Evolutionary conservation across 2,329 filamentous ascomycete genomes (phyloP).

Genomic region (Botryosphaeria dothidea): DNA sequence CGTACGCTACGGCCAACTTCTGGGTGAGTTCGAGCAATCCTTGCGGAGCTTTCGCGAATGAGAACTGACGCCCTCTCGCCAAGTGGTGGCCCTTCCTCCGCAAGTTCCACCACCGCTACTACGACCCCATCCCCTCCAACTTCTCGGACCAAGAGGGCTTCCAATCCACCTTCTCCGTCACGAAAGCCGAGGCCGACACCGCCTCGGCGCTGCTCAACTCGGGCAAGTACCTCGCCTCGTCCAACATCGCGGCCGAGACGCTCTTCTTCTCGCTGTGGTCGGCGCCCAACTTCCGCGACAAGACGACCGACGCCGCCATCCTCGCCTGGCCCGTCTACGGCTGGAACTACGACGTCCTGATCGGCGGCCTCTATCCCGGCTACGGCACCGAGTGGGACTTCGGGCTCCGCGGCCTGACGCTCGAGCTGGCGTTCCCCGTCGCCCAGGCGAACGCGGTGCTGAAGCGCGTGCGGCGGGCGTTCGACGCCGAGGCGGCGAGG

Average conservation of each 20-base stretch:
- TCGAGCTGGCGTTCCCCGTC: conserved; percentile 56
- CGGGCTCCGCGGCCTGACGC: conserved; percentile 39
- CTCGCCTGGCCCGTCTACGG: conserved; percentile 53
- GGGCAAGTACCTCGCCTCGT: conserved; percentile 49
- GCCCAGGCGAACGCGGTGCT: conserved; percentile 52
- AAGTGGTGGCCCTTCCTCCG: conserved; percentile 53
- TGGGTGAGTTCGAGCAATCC: conserved; percentile 34
- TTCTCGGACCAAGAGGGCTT: conserved; percentile 50
- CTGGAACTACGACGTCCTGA: conserved; percentile 57
- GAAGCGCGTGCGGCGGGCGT: conserved; percentile 50
- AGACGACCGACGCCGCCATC: conserved; percentile 48
- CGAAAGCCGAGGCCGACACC: conserved; percentile 44
- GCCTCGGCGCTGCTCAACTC: conserved; percentile 48
- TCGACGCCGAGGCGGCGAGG: conserved; percentile 49
- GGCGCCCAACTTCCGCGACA: conserved; percentile 56
- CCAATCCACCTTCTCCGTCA: conserved; percentile 55
- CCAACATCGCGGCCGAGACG: conserved; percentile 52
- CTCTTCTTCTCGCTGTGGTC: conserved; percentile 54
- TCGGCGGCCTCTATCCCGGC: conserved; percentile 52
- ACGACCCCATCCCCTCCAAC: conserved; percentile 47
- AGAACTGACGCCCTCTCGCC: no score
- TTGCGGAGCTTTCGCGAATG: no score
- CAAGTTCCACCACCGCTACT: conserved; percentile 57
- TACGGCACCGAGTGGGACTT: conserved; percentile 23
- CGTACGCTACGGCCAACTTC: conserved; percentile 54